Evolutionary conservation across 306 rosid genomes (phyloP).

Genomic region (Fragaria ananassa): DNA sequence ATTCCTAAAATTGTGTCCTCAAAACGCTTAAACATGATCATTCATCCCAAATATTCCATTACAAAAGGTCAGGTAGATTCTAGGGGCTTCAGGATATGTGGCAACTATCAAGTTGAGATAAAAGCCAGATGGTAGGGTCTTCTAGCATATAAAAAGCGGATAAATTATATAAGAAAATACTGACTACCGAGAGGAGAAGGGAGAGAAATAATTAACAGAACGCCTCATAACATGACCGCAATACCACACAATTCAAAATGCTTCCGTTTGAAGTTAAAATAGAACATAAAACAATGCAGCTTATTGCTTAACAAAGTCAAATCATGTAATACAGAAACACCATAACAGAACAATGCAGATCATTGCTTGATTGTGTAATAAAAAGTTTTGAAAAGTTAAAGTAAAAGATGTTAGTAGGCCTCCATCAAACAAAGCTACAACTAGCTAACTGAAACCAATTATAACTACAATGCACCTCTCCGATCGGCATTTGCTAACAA

Average conservation of each 20-base stretch:
- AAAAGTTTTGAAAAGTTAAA: not conserved
- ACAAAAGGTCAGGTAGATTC: not conserved
- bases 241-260: not conserved
- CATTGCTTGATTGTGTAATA: not conserved
- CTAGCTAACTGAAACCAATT: not conserved
- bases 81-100: not conserved
- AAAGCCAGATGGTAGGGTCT: not conserved
- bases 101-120: not conserved
- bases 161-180: not conserved
- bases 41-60: not conserved
- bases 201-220: not conserved
- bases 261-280: not conserved
- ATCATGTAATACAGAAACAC: not conserved
- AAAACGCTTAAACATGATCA: not conserved
- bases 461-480: slow-evolving; percentile 8
- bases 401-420: not conserved
- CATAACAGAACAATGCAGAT: not conserved
- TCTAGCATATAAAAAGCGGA: not conserved
- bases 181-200: not conserved
- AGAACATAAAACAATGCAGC: not conserved
- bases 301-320: not conserved
- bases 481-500: not conserved
- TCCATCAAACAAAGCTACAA: not conserved
- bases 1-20: not conserved
- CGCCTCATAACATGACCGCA: not conserved